Evolutionary conservation across 1,284 basidiomycete species (phyloP).

Genomic region (Microbotryomycetes sp.): DNA sequence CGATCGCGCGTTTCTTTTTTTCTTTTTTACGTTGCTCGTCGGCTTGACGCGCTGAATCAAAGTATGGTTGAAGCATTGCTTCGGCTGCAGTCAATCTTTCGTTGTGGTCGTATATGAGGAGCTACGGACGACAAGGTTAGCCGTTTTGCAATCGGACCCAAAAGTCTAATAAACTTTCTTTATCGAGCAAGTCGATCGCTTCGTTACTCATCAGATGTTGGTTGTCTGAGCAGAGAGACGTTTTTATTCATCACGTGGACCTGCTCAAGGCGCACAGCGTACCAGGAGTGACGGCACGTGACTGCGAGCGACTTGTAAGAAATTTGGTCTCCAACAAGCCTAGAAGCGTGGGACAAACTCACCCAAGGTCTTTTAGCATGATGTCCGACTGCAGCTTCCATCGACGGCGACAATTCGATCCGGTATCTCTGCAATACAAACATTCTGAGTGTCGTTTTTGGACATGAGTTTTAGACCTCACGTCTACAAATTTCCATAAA

Average conservation of each 20-base stretch:
- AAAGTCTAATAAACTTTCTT: slow-evolving; percentile 52
- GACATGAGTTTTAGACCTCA: slow-evolving; percentile 39
- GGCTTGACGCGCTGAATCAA: slow-evolving; percentile 38
- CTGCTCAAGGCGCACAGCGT: background rate
- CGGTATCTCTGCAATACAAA: slow-evolving; percentile 39
- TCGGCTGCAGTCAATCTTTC: slow-evolving; percentile 87
- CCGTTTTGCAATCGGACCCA: slow-evolving; percentile 37
- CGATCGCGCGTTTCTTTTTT: background rate
- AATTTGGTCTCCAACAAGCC: too few relatives aligned
- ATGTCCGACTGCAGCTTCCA: slow-evolving; percentile 58
- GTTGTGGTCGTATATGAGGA: slow-evolving; percentile 40
- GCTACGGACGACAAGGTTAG: background rate
- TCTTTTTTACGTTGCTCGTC: background rate
- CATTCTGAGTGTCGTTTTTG: slow-evolving; percentile 38
- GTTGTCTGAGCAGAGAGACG: slow-evolving; percentile 30
- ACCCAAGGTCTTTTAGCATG: slow-evolving; percentile 80
- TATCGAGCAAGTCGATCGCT: slow-evolving; percentile 73
- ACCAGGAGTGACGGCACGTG: background rate
- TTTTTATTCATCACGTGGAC: background rate
- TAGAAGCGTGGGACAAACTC: too few relatives aligned
- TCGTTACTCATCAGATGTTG: slow-evolving; percentile 53
- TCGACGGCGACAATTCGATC: slow-evolving; percentile 35
- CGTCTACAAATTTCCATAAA: slow-evolving; percentile 52
- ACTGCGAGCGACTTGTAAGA: too few relatives aligned
- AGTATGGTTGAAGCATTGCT: slow-evolving; percentile 79